Evolutionary conservation across 148 eudicot species (phyloP).

Genomic region (Rhododendron ovatum): DNA sequence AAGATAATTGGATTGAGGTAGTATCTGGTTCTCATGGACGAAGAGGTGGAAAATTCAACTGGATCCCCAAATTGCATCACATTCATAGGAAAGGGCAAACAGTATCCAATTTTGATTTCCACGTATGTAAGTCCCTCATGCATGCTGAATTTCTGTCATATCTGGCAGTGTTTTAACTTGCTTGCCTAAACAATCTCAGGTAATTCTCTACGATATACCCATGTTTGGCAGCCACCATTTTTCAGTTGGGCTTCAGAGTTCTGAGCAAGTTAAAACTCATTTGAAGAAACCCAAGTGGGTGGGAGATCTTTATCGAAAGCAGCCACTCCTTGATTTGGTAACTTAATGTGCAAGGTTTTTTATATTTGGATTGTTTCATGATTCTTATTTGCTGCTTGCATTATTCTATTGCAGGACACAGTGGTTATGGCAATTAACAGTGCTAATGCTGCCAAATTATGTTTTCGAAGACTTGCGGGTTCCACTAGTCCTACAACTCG

Average conservation of each 20-base stretch:
- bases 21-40: slow-evolving; percentile 23
- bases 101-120: slow-evolving; percentile 54
- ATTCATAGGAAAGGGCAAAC: slow-evolving; percentile 46
- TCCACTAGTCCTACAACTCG: slow-evolving; percentile 21
- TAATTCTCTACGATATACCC: slow-evolving; percentile 76
- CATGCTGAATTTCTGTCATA: slow-evolving; percentile 13
- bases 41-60: slow-evolving; percentile 25
- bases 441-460: slow-evolving; percentile 52
- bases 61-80: slow-evolving; percentile 63
- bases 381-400: slow-evolving; percentile 8
- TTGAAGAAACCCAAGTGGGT: slow-evolving; percentile 70
- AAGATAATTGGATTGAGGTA: slow-evolving; percentile 48
- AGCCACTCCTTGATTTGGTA: slow-evolving; percentile 68
- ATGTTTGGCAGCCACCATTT: slow-evolving; percentile 78
- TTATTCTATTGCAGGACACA: slow-evolving; percentile 45
- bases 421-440: slow-evolving; percentile 70
- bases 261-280: slow-evolving; percentile 28
- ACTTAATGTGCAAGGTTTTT: slow-evolving; percentile 5
- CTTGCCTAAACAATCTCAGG: slow-evolving; percentile 42
- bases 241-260: slow-evolving; percentile 32
- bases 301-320: slow-evolving; percentile 52
- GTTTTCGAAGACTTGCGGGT: slow-evolving; percentile 34
- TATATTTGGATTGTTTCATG: not conserved
- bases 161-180: slow-evolving; percentile 14
- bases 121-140: slow-evolving; percentile 93